Conservation (phyloP, 805 yeast genomes). For the Kockiozyma suomiensis region DNA sequence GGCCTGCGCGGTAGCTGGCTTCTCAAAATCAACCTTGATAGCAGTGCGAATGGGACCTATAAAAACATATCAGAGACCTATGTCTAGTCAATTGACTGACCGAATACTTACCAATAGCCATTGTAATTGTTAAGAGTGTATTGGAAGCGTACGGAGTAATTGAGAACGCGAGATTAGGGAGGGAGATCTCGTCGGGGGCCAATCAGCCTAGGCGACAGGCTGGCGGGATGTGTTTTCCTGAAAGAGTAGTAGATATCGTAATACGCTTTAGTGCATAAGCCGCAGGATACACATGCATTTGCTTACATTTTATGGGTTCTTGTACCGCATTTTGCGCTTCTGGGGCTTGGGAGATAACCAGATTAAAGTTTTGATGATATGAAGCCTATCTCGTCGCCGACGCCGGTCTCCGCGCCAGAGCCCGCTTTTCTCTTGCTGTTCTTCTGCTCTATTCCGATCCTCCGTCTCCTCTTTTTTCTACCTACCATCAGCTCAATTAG, state of each 20-base stretch:
- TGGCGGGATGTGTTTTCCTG: constrained; percentile 11
- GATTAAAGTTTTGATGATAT: background rate
- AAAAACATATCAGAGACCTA: background rate
- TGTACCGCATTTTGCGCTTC: constrained; percentile 1
- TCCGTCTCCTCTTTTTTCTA: background rate
- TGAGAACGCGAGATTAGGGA: background rate
- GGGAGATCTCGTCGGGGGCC: constrained; percentile 3
- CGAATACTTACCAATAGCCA: constrained; percentile 4
- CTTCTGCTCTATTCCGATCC: background rate
- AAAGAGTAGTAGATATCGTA: constrained; percentile 3
- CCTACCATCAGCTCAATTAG: background rate
- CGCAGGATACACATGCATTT: background rate
- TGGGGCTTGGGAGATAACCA: constrained; percentile 6
- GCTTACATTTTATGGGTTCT: background rate
- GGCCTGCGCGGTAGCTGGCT: constrained; percentile 52
- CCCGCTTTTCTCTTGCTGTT: background rate
- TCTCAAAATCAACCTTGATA: constrained; percentile 48
- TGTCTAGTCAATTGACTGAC: constrained; percentile 6
- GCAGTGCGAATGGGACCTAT: constrained; percentile 44
- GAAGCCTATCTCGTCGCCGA: background rate
- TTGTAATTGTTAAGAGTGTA: background rate
- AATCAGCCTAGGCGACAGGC: constrained; percentile 4
- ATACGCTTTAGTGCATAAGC: constrained; percentile 2
- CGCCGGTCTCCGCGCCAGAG: background rate
- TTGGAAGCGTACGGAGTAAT: background rate